Evolutionary conservation across 345 rosid genomes (phyloP).

Genomic region (Rhizophora mangle): DNA sequence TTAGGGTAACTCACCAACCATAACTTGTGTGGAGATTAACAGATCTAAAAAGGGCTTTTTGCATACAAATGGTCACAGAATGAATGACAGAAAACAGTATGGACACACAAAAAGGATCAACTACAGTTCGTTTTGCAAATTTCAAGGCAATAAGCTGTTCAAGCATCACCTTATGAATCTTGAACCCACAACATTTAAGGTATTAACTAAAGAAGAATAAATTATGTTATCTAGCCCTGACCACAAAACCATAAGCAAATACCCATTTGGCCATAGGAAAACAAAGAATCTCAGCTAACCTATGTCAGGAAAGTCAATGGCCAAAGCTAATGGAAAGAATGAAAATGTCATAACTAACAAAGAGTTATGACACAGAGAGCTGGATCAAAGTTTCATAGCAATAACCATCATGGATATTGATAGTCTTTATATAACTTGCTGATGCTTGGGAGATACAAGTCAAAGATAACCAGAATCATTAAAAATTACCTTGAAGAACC

Average conservation of each 20-base stretch:
- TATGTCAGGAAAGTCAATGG: no score
- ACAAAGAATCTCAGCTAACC: not conserved
- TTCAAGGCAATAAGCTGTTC: not conserved
- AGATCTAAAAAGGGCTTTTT: not conserved
- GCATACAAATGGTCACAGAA: no score
- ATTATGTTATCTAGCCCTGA: not conserved
- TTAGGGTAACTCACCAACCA: not conserved
- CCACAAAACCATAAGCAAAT: not conserved
- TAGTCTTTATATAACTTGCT: not conserved
- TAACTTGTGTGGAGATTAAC: not conserved
- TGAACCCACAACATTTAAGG: not conserved
- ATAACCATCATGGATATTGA: no score
- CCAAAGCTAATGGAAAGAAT: no score
- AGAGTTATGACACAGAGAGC: no score
- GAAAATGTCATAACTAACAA: no score
- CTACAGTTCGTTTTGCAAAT: no score
- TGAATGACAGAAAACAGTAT: no score
- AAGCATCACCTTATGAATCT: not conserved
- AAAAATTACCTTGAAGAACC: not conserved
- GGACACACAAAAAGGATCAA: no score
- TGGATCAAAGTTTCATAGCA: no score
- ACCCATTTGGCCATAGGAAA: not conserved
- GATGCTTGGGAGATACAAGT: not conserved
- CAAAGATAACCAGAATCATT: not conserved
- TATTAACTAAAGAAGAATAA: not conserved